Conservation (phyloP, 2,329 filamentous ascomycete genomes). For the Sporothrix globosa region DNA sequence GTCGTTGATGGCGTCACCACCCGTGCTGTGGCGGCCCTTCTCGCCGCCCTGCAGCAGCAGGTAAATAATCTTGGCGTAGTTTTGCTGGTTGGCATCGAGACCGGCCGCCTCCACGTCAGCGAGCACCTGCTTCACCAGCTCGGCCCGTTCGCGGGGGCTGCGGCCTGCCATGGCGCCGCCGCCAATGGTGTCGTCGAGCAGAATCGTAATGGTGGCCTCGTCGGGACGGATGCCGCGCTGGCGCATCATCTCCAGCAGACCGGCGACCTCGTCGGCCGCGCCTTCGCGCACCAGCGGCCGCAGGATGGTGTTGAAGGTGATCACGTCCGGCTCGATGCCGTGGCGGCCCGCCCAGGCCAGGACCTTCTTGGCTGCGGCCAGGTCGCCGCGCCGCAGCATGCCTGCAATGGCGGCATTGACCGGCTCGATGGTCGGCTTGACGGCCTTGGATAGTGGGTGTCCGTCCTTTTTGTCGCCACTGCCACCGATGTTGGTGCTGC, state of each 20-base stretch:
- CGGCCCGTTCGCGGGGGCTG: slow-evolving; percentile 27
- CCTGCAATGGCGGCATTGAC: slow-evolving; percentile 73
- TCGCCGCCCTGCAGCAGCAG: slow-evolving; percentile 53
- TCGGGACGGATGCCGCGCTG: slow-evolving; percentile 59
- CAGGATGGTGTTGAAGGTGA: slow-evolving; percentile 73
- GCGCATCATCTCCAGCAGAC: slow-evolving; percentile 64
- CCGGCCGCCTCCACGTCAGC: slow-evolving; percentile 60
- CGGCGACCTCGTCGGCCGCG: slow-evolving; percentile 52
- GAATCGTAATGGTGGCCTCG: slow-evolving; percentile 71
- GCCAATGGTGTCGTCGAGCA: slow-evolving; percentile 63
- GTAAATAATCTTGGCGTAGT: slow-evolving; percentile 72
- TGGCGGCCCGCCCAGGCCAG: slow-evolving; percentile 62
- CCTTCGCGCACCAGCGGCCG: slow-evolving; percentile 58
- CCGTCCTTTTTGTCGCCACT: neutral
- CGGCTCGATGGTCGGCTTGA: slow-evolving; percentile 64
- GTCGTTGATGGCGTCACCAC: neutral
- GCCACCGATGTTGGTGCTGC: slow-evolving; percentile 24
- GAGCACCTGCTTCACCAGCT: slow-evolving; percentile 57
- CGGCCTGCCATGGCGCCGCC: slow-evolving; percentile 46
- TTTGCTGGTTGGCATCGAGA: slow-evolving; percentile 62
- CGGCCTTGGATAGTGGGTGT: slow-evolving; percentile 42
- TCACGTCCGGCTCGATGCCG: slow-evolving; percentile 59
- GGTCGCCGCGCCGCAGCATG: slow-evolving; percentile 56
- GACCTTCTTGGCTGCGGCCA: slow-evolving; percentile 55
- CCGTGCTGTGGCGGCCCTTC: neutral